Evolutionary conservation across 2,329 filamentous ascomycete species (phyloP).

Genomic region (Tolypocladium guangdongense): DNA sequence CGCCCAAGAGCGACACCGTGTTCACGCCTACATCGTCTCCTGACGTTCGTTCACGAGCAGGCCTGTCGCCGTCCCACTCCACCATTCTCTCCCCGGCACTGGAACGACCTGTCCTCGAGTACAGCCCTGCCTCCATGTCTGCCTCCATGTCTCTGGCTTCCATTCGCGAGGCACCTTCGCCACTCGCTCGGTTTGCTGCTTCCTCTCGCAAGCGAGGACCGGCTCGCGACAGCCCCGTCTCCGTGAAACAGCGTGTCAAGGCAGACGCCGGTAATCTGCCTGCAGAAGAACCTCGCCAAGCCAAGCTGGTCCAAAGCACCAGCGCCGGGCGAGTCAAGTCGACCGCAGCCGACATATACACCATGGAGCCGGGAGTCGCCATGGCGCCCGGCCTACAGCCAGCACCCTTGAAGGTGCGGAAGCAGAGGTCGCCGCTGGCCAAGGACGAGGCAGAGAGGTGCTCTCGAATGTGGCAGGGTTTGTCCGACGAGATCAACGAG

Average conservation of each 20-base stretch:
- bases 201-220: not conserved
- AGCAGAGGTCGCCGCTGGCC: not conserved
- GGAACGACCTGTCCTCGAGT: constrained; percentile 2
- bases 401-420: constrained; percentile 12
- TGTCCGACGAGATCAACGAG: constrained; percentile 2
- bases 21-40: not conserved
- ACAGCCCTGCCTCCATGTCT: constrained; percentile 2
- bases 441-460: constrained; percentile 5
- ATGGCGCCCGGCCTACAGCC: constrained; percentile 12
- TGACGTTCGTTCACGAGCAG: too few species aligned
- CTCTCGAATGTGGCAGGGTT: constrained; percentile 5
- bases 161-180: not conserved
- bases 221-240: not conserved
- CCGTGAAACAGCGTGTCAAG: not conserved
- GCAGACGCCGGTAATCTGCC: too few species aligned
- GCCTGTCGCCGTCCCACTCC: not conserved
- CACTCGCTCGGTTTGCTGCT: not conserved
- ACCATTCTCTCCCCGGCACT: not conserved
- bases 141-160: not conserved
- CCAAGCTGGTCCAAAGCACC: not conserved
- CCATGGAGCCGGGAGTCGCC: constrained; percentile 4
- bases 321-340: constrained; percentile 5
- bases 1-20: not conserved
- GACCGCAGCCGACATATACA: constrained; percentile 12
- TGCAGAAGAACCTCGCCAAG: not conserved